These are phyloP conservation scores for Teratosphaeria pseudoeucalypti DNA, from an alignment of 2,329 filamentous ascomycete genomes.

Conservation along the genomic window DNA sequence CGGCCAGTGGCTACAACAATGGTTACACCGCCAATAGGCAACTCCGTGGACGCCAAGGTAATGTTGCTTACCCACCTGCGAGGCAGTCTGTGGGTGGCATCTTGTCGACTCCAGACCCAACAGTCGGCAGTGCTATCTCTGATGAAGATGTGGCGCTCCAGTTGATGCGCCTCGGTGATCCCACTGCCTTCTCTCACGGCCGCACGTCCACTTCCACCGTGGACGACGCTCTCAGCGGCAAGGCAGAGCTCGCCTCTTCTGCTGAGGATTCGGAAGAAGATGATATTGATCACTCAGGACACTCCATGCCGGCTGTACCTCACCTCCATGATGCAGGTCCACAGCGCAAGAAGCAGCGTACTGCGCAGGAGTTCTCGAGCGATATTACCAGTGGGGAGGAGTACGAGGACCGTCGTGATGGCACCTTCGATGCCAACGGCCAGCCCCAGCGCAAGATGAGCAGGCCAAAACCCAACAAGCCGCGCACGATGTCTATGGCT, in stretches of 20 bases:
- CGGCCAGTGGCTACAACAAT: slow-evolving; percentile 4
- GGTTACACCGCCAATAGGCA: slow-evolving; percentile 31
- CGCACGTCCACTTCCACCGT: slow-evolving; percentile 87
- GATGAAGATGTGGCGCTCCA: slow-evolving; percentile 97
- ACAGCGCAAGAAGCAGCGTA: slow-evolving; percentile 27
- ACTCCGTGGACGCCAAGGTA: slow-evolving; percentile 43
- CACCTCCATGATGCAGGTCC: slow-evolving; percentile 20
- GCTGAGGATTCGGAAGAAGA: slow-evolving; percentile 60
- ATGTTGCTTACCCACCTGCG: slow-evolving; percentile 27
- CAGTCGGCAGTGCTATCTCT: slow-evolving; percentile 90
- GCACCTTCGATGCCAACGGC: slow-evolving; percentile 45
- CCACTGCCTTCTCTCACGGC: slow-evolving; percentile 85
- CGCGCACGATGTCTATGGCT: slow-evolving; percentile 30
- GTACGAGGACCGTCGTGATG: slow-evolving; percentile 43
- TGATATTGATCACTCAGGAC: slow-evolving; percentile 64
- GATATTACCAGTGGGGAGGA: slow-evolving; percentile 54
- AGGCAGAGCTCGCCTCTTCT: slow-evolving; percentile 74
- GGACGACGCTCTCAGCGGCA: slow-evolving; percentile 86
- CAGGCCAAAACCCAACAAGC: slow-evolving; percentile 34
- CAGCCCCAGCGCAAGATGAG: slow-evolving; percentile 32
- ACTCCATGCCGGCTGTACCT: slow-evolving; percentile 16
- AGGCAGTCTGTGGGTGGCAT: slow-evolving; percentile 46
- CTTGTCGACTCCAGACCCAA: slow-evolving; percentile 91
- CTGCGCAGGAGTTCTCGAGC: slow-evolving; percentile 41
- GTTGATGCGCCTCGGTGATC: slow-evolving; percentile 88